phyloP scores from a whole-genome alignment of 495 filamentous ascomycete species.

The Xylaria curta region DNA sequence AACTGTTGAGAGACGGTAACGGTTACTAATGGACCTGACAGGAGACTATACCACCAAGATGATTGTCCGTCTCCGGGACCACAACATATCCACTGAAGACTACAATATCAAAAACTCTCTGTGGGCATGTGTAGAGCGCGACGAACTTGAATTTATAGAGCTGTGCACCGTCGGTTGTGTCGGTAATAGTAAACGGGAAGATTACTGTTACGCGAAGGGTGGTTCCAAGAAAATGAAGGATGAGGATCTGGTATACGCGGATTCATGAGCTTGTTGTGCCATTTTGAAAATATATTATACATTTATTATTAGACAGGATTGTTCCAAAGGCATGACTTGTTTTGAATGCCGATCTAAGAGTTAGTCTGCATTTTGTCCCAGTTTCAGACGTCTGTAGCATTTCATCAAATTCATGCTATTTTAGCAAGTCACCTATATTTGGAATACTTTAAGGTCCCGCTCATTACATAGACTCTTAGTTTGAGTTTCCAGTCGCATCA shows the following conservation, averaged over 20 bases:
- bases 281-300: background rate
- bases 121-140: background rate
- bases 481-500: background rate
- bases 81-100: background rate
- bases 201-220: background rate
- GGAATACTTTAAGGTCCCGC: background rate
- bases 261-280: background rate
- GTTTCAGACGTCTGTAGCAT: background rate
- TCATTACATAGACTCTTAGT: background rate
- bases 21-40: background rate
- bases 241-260: background rate
- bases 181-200: background rate
- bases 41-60: constrained; percentile 1
- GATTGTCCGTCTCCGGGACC: background rate
- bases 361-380: background rate
- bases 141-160: background rate
- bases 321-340: background rate
- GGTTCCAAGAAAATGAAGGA: background rate
- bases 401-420: background rate
- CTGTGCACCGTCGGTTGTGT: background rate
- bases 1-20: background rate
- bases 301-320: background rate
- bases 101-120: constrained; percentile 1
- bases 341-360: too few species aligned
- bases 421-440: background rate